Evolutionary conservation across 257 asterid genomes (phyloP).

Genomic region (Oldenlandia corymbosa): DNA sequence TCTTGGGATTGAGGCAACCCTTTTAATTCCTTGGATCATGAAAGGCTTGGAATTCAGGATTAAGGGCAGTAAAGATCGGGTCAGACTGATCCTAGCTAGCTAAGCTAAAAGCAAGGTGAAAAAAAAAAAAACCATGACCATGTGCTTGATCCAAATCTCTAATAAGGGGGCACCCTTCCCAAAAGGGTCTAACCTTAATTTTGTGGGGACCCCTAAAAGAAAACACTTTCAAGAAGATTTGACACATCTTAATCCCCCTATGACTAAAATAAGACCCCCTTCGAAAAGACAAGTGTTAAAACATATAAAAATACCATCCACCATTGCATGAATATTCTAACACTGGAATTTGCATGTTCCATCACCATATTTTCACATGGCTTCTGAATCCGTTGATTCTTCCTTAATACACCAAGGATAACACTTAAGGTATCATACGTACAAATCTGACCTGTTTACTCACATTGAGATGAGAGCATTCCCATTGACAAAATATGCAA

Average conservation of each 20-base stretch:
- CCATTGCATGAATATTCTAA: slow-evolving; percentile 37
- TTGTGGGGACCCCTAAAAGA: slow-evolving; percentile 22
- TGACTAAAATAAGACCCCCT: slow-evolving; percentile 23
- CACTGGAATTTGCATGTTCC: slow-evolving; percentile 51
- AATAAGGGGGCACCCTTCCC: slow-evolving; percentile 37
- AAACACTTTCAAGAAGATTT: neutral
- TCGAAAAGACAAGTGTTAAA: slow-evolving; percentile 23
- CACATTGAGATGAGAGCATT: slow-evolving; percentile 6
- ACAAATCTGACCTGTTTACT: slow-evolving; percentile 13
- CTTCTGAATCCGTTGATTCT: slow-evolving; percentile 20
- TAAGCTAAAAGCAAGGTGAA: slow-evolving; percentile 15
- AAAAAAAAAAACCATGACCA: slow-evolving; percentile 30
- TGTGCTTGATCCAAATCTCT: slow-evolving; percentile 37
- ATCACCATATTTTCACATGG: slow-evolving; percentile 55
- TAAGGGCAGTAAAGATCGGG: slow-evolving; percentile 4
- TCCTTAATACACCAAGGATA: slow-evolving; percentile 10
- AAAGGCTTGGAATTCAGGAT: slow-evolving; percentile 3
- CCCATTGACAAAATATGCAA: slow-evolving; percentile 11
- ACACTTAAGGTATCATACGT: neutral
- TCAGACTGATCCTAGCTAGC: too few species aligned
- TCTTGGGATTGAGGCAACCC: slow-evolving; percentile 14
- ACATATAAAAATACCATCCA: slow-evolving; percentile 15
- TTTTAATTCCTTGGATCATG: slow-evolving; percentile 34
- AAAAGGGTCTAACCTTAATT: slow-evolving; percentile 2
- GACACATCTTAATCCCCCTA: slow-evolving; percentile 19